Evolutionary conservation across 306 rosid species (phyloP), one percentile per base, ranked within the genome.

Genomic region (Casuarina glauca): DNA sequence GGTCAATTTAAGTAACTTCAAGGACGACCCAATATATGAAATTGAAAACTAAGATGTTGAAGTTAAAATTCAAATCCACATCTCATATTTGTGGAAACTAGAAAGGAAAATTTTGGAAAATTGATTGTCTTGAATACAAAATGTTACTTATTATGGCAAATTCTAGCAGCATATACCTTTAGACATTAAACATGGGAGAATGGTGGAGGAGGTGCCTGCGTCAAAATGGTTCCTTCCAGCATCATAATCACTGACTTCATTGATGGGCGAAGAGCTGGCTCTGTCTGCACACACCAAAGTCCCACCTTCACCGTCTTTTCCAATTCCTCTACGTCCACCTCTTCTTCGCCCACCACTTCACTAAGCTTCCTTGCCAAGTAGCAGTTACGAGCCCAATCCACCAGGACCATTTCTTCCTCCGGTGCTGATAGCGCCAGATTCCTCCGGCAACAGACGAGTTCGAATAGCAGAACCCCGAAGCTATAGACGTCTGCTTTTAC

Each of bases 381-480:
- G 70, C 70, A 16, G 16, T 43, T 42, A 17, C 41, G n/a, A 16
- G 41, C 17, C 70, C 70, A 66, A 41, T 66, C 70, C 35, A 15
- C 41, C 17, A 41, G 49, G 5, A 41, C 70, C 42, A 72, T 72
- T 51, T 72, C 62, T 5, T 51, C 61, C 12, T 72, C 75, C 5
- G 75, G 75, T 19, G 13, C 58, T 50, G 61, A 1, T 38, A 72
- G 32, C 3, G 1, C 75, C 46, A 51, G 6, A 8, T 72, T 50
- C 50, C 17, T 48, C 35, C 75, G 50, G 62, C 75, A 72, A 62
- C 75, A 72, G 51, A 72, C 16, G 48, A 72, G 50, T 35, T 72
- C 60, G 11, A 72, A 51, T 32, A 51, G 51, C 46, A 72, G 6
- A 35, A 51, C 32, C 57, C 61, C 61, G 12, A 72, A 72, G 75